A percentile compares a stretch with the other conserved stretches of the same genome.
Evolutionary conservation across 768 basidiomycete genomes (phyloP).

Genomic region (Gelatoporia subvermispora): DNA sequence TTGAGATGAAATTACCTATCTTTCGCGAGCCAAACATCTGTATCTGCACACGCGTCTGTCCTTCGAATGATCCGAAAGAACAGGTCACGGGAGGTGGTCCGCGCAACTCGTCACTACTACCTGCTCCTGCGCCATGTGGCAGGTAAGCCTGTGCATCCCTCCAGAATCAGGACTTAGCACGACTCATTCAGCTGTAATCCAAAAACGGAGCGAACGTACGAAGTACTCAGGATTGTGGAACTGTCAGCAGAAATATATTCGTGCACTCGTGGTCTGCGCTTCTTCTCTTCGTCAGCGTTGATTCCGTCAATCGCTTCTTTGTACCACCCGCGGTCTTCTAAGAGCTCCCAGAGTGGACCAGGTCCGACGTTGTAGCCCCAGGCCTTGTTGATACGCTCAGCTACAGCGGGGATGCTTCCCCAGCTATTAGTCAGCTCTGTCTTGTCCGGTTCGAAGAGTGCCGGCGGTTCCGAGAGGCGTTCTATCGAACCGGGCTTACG

Average conservation of each 20-base stretch:
- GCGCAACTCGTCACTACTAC: constrained; percentile 44
- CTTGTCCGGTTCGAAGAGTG: constrained; percentile 41
- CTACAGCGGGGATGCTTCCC: constrained; percentile 42
- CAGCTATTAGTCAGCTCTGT: constrained; percentile 51
- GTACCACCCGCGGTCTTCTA: constrained; percentile 75
- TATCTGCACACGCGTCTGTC: constrained; percentile 46
- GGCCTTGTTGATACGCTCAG: constrained; percentile 57
- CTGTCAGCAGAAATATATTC: constrained; percentile 25
- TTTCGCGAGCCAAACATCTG: constrained; percentile 51
- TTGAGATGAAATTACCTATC: constrained; percentile 45
- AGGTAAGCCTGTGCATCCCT: constrained; percentile 59
- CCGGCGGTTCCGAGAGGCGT: constrained; percentile 48
- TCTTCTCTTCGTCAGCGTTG: constrained; percentile 36
- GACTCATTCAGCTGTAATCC: background rate
- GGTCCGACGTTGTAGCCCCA: constrained; percentile 73
- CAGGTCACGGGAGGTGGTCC: constrained; percentile 56
- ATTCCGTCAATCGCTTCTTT: constrained; percentile 48
- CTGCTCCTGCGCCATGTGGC: constrained; percentile 47
- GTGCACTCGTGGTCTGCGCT: constrained; percentile 58
- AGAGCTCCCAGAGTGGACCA: constrained; percentile 75
- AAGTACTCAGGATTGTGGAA: constrained; percentile 4
- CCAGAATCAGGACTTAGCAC: background rate
- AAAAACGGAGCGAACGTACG: constrained; percentile 5
- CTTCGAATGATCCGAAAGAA: constrained; percentile 58
- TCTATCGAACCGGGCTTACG: constrained; percentile 47